Conservation (phyloP, 768 basidiomycete species). For the Kwoniella sp. region DNA sequence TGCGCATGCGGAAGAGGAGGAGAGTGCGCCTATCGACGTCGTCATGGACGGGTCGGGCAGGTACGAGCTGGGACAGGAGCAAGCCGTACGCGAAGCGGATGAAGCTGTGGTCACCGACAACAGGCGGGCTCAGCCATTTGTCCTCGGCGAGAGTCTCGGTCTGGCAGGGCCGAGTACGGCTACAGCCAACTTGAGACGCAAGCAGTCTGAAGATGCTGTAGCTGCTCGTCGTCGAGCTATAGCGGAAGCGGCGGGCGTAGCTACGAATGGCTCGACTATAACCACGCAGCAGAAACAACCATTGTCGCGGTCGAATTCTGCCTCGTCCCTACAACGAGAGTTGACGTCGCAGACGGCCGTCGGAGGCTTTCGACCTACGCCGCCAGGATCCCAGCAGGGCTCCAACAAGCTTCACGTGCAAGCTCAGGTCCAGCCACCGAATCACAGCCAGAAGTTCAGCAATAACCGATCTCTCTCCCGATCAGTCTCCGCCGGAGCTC, state of each 20-base stretch:
- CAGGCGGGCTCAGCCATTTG: slow-evolving; percentile 7
- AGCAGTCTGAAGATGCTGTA: slow-evolving; percentile 12
- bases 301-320: slow-evolving; percentile 14
- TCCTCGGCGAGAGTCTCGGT: slow-evolving; percentile 10
- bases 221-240: slow-evolving; percentile 22
- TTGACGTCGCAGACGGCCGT: neutral
- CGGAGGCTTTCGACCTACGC: neutral
- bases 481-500: slow-evolving; percentile 29
- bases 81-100: neutral
- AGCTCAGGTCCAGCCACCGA: too few relatives aligned
- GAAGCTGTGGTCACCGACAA: slow-evolving; percentile 15
- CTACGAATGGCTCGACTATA: neutral
- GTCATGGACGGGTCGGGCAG: slow-evolving; percentile 11
- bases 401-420: neutral
- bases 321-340: neutral
- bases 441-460: neutral
- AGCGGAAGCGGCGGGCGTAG: neutral
- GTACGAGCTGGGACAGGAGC: slow-evolving; percentile 3
- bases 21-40: slow-evolving; percentile 11
- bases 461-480: slow-evolving; percentile 24
- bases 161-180: neutral
- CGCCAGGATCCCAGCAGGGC: neutral
- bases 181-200: neutral
- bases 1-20: neutral
- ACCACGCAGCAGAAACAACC: neutral